Conservation (phyloP, 805 yeast species). For the Saturnispora sanitii region DNA sequence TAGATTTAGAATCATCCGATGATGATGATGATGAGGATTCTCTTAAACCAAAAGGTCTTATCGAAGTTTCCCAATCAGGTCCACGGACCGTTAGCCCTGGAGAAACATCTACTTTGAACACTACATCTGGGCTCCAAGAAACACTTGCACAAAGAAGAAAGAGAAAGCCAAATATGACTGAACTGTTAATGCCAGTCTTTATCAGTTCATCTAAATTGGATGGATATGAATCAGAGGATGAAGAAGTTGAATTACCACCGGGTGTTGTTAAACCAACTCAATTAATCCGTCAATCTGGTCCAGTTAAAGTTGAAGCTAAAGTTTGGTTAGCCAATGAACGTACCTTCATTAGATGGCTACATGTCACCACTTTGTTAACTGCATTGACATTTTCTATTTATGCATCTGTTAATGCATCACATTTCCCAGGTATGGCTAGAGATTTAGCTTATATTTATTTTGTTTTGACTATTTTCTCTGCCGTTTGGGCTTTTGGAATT, state of each 20-base stretch:
- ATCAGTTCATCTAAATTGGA: slow-evolving; percentile 26
- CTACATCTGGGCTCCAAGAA: slow-evolving; percentile 3
- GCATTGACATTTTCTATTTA: slow-evolving; percentile 75
- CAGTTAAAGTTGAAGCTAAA: slow-evolving; percentile 90
- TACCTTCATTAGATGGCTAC: slow-evolving; percentile 92
- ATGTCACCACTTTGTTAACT: slow-evolving; percentile 75
- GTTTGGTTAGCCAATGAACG: slow-evolving; percentile 99
- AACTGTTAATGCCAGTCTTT: slow-evolving; percentile 25
- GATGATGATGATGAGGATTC: slow-evolving; percentile 48
- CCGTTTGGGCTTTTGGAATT: slow-evolving; percentile 80
- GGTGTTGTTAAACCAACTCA: slow-evolving; percentile 80
- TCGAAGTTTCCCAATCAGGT: too few species aligned
- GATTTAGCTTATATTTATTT: slow-evolving; percentile 72
- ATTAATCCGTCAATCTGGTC: slow-evolving; percentile 80
- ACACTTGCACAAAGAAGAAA: slow-evolving; percentile 12
- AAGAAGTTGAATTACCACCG: slow-evolving; percentile 75
- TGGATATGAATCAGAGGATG: slow-evolving; percentile 68
- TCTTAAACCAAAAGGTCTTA: too few species aligned
- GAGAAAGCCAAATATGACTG: slow-evolving; percentile 16
- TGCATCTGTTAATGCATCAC: slow-evolving; percentile 60
- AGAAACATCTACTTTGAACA: not conserved
- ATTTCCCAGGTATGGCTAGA: slow-evolving; percentile 54
- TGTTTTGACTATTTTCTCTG: slow-evolving; percentile 69
- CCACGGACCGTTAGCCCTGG: slow-evolving; percentile 5
- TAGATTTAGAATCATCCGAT: slow-evolving; percentile 43